These are phyloP conservation scores for Alnus rubra DNA, from an alignment of 306 rosid species.

Conservation along the genomic window DNA sequence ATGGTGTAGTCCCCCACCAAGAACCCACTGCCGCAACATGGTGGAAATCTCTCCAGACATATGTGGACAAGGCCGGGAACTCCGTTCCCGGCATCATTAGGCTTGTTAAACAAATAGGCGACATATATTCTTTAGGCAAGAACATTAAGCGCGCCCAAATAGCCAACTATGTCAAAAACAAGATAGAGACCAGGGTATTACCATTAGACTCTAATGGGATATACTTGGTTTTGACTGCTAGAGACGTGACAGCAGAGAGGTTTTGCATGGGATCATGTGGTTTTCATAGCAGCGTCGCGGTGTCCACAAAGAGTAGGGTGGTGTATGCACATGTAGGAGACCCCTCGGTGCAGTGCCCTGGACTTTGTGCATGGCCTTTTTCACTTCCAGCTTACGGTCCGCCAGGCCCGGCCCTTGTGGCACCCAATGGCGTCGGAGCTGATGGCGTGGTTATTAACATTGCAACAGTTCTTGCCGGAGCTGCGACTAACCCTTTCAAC, in stretches of 20 bases:
- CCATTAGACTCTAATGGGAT: constrained; percentile 31
- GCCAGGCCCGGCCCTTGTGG: constrained; percentile 18
- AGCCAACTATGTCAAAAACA: constrained; percentile 17
- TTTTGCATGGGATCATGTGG: constrained; percentile 42
- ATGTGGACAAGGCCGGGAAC: constrained; percentile 34
- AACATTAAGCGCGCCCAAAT: constrained; percentile 34
- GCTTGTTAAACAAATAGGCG: no score
- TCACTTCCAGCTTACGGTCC: constrained; percentile 24
- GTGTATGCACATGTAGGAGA: constrained; percentile 37
- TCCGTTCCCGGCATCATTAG: not conserved
- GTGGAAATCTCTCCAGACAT: constrained; percentile 30
- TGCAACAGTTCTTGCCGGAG: constrained; percentile 30
- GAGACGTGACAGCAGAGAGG: constrained; percentile 30
- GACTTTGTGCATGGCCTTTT: constrained; percentile 36
- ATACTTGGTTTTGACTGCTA: constrained; percentile 36
- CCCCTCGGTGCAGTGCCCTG: constrained; percentile 28
- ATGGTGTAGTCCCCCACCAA: not conserved
- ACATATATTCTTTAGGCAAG: constrained; percentile 17
- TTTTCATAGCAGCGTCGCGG: constrained; percentile 23
- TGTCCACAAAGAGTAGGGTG: constrained; percentile 4
- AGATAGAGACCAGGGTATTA: constrained; percentile 18
- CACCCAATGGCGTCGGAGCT: constrained; percentile 31
- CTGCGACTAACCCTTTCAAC: constrained; percentile 33
- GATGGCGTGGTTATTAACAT: constrained; percentile 30
- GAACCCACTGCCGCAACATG: constrained; percentile 26